A percentile compares a stretch with the other conserved stretches of the same genome.
These are phyloP conservation scores for Capsicum rhomboideum DNA, from an alignment of 257 asterid genomes.

Conservation along the genomic window DNA sequence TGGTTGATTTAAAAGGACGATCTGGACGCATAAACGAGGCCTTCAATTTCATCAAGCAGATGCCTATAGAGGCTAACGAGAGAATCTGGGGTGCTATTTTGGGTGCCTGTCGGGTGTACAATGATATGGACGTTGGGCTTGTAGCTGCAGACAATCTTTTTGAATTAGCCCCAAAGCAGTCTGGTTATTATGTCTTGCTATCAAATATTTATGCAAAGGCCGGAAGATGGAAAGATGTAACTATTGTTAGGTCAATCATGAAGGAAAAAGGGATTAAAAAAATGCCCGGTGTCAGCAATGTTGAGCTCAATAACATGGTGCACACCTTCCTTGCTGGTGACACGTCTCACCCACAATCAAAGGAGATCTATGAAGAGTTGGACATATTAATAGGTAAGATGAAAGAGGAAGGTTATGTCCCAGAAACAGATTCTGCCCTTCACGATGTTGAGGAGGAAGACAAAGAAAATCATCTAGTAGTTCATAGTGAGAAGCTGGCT, in stretches of 20 bases:
- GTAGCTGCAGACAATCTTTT: slow-evolving; percentile 77
- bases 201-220: slow-evolving; percentile 86
- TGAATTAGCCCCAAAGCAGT: slow-evolving; percentile 59
- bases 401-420: slow-evolving; percentile 74
- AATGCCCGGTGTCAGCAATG: slow-evolving; percentile 74
- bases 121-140: slow-evolving; percentile 63
- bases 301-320: slow-evolving; percentile 47
- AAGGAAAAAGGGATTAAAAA: slow-evolving; percentile 62
- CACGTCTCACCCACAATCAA: slow-evolving; percentile 47
- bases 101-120: slow-evolving; percentile 70
- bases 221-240: slow-evolving; percentile 80
- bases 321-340: slow-evolving; percentile 91
- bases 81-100: slow-evolving; percentile 82
- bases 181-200: slow-evolving; percentile 72
- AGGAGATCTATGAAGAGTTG: slow-evolving; percentile 55
- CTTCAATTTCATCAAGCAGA: slow-evolving; percentile 42
- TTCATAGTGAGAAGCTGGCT: slow-evolving; percentile 90
- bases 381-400: slow-evolving; percentile 62
- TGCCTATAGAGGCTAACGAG: slow-evolving; percentile 62
- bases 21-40: slow-evolving; percentile 68
- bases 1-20: slow-evolving; percentile 87
- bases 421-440: slow-evolving; percentile 60
- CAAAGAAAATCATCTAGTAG: slow-evolving; percentile 68
- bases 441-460: slow-evolving; percentile 97
- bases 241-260: slow-evolving; percentile 56